phyloP scores from a whole-genome alignment of 306 rosid species.

The Luffa acutangula region DNA sequence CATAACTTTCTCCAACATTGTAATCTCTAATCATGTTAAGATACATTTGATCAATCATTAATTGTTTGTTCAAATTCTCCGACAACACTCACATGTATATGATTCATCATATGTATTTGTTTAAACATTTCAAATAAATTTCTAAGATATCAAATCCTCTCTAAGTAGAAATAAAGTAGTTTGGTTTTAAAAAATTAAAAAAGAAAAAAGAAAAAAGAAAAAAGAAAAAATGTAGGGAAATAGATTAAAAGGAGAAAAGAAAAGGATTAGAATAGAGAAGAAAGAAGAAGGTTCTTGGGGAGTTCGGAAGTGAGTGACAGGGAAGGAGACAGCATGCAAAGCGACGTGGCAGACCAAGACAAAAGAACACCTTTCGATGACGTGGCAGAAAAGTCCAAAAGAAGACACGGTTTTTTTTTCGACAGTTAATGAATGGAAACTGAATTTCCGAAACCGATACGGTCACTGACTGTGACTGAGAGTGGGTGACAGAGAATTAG shows the following conservation, averaged over 20 bases:
- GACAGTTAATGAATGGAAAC: conserved; percentile 3
- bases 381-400: not conserved
- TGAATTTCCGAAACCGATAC: not conserved
- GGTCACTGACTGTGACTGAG: not conserved
- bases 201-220: too few relatives aligned
- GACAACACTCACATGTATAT: not conserved
- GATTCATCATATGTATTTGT: too few relatives aligned
- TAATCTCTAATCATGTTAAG: not conserved
- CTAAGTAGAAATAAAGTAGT: too few relatives aligned
- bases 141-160: too few relatives aligned
- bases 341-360: not conserved
- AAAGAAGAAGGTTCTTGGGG: not conserved
- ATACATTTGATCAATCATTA: not conserved
- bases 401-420: not conserved
- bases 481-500: conserved; percentile 3
- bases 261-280: not conserved
- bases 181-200: not conserved
- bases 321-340: not conserved
- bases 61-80: not conserved
- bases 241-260: not conserved
- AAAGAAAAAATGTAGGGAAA: not conserved
- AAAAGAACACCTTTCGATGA: not conserved
- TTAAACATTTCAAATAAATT: too few relatives aligned
- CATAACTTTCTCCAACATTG: not conserved
- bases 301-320: not conserved